Evolutionary conservation across 2,329 filamentous ascomycete species (phyloP), one percentile per base, ranked within the genome.

Genomic region (Pseudogymnoascus sp.): DNA sequence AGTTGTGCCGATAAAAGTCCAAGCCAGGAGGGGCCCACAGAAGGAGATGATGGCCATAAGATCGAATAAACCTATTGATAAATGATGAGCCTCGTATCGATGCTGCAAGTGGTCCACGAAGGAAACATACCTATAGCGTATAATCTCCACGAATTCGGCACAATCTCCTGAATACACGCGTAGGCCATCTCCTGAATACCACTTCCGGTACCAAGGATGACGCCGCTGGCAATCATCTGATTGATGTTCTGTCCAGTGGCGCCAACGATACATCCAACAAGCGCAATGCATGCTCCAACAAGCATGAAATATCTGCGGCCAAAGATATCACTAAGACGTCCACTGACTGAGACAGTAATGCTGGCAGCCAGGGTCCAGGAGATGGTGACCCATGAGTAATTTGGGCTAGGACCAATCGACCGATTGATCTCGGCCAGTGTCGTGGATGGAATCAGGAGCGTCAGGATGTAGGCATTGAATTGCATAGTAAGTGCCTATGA

Each of bases 191-290:
- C 75, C 53, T 76, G 71, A 62, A 78, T 75, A 1, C 76, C 76
- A 19, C 71, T 71, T 4, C 75, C 76, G n/a, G 73, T 69, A 15
- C 77, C 76, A 61, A 78, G 77, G 21, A 78, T 68, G 9, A 72
- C 74, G 13, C 76, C 75, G 17, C 72, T 72, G 4, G 70, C 74
- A 62, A 78, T 77, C 75, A 78, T 77, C 62, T 75, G 72, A 29
- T 72, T 70, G 65, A 78, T 77, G 62, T 62, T 72, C 56, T 72
- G 67, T 5, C 74, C 76, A 1, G 75, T 77, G 0, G 76, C 76
- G 3, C 76, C 75, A 13, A 78, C 72, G 29, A 78, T 72, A 21
- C 71, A 72, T 7, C 76, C 76, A 29, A 74, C 65, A 29, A 76
- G 71, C 23, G 72, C 70, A 10, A 74, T 69, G 13, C 70, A 38